A percentile compares a stretch with the other conserved stretches of the same genome.
phyloP scores from a whole-genome alignment of 2,329 filamentous ascomycete genomes.

The Sporothrix schenckii region DNA sequence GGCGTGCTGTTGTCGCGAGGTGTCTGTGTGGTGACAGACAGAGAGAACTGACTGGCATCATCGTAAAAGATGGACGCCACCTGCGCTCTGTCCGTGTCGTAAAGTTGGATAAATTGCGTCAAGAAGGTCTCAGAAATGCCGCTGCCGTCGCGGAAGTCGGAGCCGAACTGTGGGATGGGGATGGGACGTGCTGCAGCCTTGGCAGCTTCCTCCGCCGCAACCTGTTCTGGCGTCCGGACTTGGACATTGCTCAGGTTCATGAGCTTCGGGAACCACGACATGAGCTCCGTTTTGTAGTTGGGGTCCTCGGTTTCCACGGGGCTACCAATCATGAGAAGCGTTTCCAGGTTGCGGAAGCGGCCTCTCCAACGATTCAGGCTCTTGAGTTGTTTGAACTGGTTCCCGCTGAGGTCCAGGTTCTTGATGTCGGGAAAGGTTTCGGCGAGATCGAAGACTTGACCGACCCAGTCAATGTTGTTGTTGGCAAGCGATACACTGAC shows the following conservation, averaged over 20 bases:
- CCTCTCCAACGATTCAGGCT: constrained; percentile 75
- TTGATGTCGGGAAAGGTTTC: constrained; percentile 81
- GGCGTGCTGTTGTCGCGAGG: constrained; percentile 51
- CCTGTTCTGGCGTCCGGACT: constrained; percentile 72
- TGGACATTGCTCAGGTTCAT: constrained; percentile 74
- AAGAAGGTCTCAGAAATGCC: constrained; percentile 77
- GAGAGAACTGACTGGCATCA: constrained; percentile 71
- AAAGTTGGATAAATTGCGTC: constrained; percentile 71
- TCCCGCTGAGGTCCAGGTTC: constrained; percentile 86
- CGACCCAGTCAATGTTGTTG: constrained; percentile 75
- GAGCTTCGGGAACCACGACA: constrained; percentile 82
- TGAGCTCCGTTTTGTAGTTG: constrained; percentile 67
- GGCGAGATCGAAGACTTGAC: constrained; percentile 72
- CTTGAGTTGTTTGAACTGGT: constrained; percentile 70
- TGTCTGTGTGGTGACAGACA: constrained; percentile 67
- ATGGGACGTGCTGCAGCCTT: constrained; percentile 49
- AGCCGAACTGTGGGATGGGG: constrained; percentile 63
- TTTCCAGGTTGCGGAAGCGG: constrained; percentile 77
- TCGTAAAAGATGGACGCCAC: constrained; percentile 74
- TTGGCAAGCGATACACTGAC: constrained; percentile 78
- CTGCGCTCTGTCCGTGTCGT: constrained; percentile 69
- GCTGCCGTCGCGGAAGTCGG: constrained; percentile 73
- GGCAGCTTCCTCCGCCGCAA: constrained; percentile 59
- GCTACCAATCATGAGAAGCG: constrained; percentile 77
- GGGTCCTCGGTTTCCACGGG: constrained; percentile 66